Evolutionary conservation across 2,329 filamentous ascomycete genomes (phyloP), one percentile per base, ranked within the genome.

Genomic region (Colletotrichum ledebouriae): DNA sequence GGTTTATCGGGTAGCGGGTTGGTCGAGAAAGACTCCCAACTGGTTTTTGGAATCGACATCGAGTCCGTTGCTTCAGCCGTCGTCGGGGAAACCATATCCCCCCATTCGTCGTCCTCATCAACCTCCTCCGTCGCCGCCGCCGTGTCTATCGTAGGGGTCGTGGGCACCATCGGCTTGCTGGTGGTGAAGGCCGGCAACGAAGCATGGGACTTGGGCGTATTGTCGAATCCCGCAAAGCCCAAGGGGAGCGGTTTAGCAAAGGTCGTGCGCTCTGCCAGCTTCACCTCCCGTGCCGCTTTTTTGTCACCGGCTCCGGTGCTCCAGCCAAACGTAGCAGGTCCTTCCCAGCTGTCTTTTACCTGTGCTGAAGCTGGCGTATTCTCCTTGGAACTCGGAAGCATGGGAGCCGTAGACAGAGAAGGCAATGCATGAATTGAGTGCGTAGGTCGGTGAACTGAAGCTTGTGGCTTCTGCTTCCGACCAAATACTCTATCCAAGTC

Each of bases 51-150:
- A 25, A 68, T 17, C 20, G 65, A 68, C 15, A 49, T 56, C 2
- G 55, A 65, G 42, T 65, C 55, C 10, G 61, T 56, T n/a, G 25
- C 58, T 47, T 70, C 62, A 5, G 47, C 67, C 33, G 69, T 59
- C 60, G 80, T 81, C 3, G 82, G 83, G 7, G 78, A 79, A 1
- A 89, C 79, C 87, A 89, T 89, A 69, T 89, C 87, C 2, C 87
- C 87, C 87, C 87, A 89, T 42, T 89, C 86, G 50, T 87, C 86
- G 6, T 79, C 78, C 0, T 75, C 75, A 0, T 73, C 57, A 2
- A 39, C 66, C 2, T 13, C 49, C 2, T 57, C 57, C 25, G 34
- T 56, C 42, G 59, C 73, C 53, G 4, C 46, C 11, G 44, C 29
- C 72, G 37, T 72, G 22, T 39, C 46, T 15, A 55, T 29, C 34